These are phyloP conservation scores for Solanum clarkiae DNA, from an alignment of 257 asterid genomes.

Conservation along the genomic window DNA sequence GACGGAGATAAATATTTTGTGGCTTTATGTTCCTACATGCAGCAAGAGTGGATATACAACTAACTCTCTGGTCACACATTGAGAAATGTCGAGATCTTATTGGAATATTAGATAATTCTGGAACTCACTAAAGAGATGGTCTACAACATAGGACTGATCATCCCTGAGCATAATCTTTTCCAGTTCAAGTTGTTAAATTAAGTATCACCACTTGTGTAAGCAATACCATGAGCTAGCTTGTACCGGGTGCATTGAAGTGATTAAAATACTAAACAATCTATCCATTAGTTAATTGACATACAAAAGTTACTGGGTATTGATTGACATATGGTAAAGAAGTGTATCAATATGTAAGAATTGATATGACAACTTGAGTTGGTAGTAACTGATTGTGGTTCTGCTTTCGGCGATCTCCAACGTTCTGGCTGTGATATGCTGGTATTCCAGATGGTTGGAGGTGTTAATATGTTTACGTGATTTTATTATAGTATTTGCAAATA, in stretches of 20 bases:
- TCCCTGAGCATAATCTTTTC: not conserved
- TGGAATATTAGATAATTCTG: not conserved
- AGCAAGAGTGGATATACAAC: not conserved
- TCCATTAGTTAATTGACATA: not conserved
- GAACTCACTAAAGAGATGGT: not conserved
- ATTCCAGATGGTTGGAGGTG: not conserved
- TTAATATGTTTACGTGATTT: not conserved
- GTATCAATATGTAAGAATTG: not conserved
- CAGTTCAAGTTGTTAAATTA: not conserved
- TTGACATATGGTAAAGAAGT: not conserved
- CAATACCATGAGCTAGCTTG: not conserved
- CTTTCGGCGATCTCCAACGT: not conserved
- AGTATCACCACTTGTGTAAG: not conserved
- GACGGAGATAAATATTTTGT: not conserved
- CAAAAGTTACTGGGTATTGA: not conserved
- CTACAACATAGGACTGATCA: not conserved
- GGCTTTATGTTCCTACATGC: not conserved
- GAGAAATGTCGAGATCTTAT: not conserved
- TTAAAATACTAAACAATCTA: not conserved
- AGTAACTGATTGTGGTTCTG: not conserved
- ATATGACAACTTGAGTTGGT: not conserved
- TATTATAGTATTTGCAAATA: not conserved
- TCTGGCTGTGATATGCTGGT: not conserved
- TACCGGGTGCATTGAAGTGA: not conserved
- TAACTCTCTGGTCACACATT: not conserved